Evolutionary conservation across 139 green algal species (phyloP), one percentile per base, ranked within the genome.

Genomic region (Chlorella sp.): DNA sequence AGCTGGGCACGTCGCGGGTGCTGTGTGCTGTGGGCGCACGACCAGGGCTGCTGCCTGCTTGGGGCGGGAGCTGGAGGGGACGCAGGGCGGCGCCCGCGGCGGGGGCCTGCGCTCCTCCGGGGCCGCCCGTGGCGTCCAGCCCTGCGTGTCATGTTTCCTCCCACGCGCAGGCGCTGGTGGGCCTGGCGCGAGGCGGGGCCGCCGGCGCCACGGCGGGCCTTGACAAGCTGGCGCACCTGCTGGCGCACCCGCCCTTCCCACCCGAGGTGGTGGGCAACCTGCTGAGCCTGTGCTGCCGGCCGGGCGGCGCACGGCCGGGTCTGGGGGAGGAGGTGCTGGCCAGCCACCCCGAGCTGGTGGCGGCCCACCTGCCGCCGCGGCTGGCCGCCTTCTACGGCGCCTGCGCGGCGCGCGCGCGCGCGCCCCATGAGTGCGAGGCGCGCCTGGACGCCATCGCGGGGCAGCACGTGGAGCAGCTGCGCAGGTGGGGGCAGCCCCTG

Each of bases 201-300:
- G 75, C 55, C 2, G 87, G 94, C 56, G 84, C 89, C 8, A 85
- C 83, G 12, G 79, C 70, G 23, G 88, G 86, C 23, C 93, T 97
- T 79, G 87, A 90, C n/a, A 97, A 95, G 84, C 90, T 97, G 56
- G 92, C 92, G 56, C 94, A 94, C 82, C 84, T 97, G 79, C 82
- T 97, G 33, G 72, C 86, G 74, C 88, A 80, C 63, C 91, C 91
- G 31, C 89, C 88, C 53, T 94, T 93, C 77, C 93, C 93, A 0
- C 86, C 87, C 11, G 91, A 94, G 77, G 91, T 92, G 11, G 94
- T 95, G 67, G 85, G 80, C 68, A 96, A 96, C 85, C 78, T 97
- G 69, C 90, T 97, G 82, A 81, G 95, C 67, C 84, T 94, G 33
- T 97, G 94, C 87, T 95, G 88, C 86, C 93, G 92, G 79, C 90